Base-by-base conservation (phyloP, 148 eudicot species). In the Silene conica region DNA sequence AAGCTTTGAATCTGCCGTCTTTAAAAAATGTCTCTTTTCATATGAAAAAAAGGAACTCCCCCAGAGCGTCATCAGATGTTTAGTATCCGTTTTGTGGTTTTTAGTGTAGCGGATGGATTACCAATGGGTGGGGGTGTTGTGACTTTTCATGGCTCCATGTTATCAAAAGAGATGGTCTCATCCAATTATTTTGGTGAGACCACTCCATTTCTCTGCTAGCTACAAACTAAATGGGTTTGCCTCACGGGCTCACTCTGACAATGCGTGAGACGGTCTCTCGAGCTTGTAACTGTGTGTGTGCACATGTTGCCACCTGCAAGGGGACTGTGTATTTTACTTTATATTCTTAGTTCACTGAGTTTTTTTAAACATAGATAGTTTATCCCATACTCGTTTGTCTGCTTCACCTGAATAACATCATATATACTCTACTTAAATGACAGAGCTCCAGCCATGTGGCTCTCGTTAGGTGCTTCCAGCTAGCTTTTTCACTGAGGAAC, bases 401-500 rank as follows among this genome's bases (percentile, higher is more conserved):
- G 21, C 13, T 52, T 63, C 21, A 72, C 69, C 18, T 59, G 69
- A 66, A 57, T 75, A 61, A 76, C 74, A 23, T 67, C 71, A 12
- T 23, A 19, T 45, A 63, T 77, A 75, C 69, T 23, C 80, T 77
- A 73, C 73, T 26, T 80, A 65, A 34, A 52, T 79, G 52, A 69
- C 97, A 92, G 97, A 86, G 82, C 68, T 92, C 92, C 63, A 82
- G 91, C 79, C 90, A 85, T 26, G 72, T 78, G 83, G 89, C 87
- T 69, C 82, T 92, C 55, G 88, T 83, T 43, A 89, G 89, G 84
- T 88, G 89, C 77, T 88, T 92, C 83, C 97, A 92, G 87, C 78
- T 90, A 74, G 97, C 97, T 41, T 87, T 92, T 78, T 88, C 97
- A 67, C 80, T 92, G 50, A 88, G 95, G 81, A 83, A 78, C 77